Base-by-base conservation (phyloP, 169 alveolate genomes). In the Cryptosporidium parvum region DNA sequence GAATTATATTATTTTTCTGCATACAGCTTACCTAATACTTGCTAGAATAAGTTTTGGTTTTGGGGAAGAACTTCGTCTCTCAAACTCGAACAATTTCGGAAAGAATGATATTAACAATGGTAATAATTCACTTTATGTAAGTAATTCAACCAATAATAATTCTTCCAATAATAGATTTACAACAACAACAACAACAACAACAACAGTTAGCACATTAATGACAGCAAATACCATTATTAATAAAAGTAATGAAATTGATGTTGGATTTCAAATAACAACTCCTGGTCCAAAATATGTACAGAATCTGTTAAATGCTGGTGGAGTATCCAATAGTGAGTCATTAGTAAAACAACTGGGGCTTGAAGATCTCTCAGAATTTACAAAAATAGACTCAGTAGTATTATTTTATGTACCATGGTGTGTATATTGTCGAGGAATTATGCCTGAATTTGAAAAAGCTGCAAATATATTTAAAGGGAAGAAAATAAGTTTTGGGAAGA, bases 331-430 rank as follows among this genome's bases (percentile, higher is more conserved):
- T 56, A 16, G 8, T 9, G 84, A 26, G 10, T 45, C 67, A 3
- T 18, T 3, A 3, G 75, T 80, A 26, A 80, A 62, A 44, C 89
- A 80, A 80, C 42, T 80, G 23, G 44, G 80, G 2, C 31, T 45
- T 23, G 89, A 62, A 37, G 89, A 61, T 65, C 39, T 80, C 21
- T 26, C 35, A 9, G 59, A 80, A 14, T 80, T 80, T 26, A 80
- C 31, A 3, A 62, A 45, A 26, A 37, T 8, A 12, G 62, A 37
- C 9, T 59, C 89, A 23, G 89, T 80, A n/a, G 80, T 80, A 26
- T 42, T 80, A 44, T 80, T 80, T 80, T 80, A 80, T 16, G 89
- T 80, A 21, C 89, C 89, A 23, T 80, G 89, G 89, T 80, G 89
- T 65, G 75, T 80, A 29, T 80, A 58, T 67, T 80, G 89, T 33